Conservation (phyloP, 2,329 filamentous ascomycete species). For the Microcyclospora pomicola region DNA sequence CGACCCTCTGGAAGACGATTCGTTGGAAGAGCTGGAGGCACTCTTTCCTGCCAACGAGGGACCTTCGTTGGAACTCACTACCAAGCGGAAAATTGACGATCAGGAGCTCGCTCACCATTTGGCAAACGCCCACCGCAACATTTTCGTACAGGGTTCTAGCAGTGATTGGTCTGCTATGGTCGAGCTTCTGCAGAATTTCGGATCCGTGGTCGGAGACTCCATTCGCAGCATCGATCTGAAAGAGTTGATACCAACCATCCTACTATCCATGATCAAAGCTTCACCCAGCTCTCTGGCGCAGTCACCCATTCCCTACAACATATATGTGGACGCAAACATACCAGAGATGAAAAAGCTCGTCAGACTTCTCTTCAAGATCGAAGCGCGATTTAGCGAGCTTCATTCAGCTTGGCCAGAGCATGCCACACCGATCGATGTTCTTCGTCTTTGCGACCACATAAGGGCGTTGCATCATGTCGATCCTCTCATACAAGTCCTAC, state of each 20-base stretch:
- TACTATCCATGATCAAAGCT: not conserved
- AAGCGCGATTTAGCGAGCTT: constrained; percentile 59
- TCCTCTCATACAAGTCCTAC: constrained; percentile 73
- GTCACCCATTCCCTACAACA: constrained; percentile 53
- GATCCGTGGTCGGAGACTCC: no score
- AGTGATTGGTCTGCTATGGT: not conserved
- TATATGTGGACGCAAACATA: constrained; percentile 74
- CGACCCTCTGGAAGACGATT: constrained; percentile 61
- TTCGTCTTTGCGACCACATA: constrained; percentile 59
- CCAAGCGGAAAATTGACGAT: not conserved
- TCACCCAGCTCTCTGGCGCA: not conserved
- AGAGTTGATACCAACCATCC: not conserved
- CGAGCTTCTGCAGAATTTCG: not conserved
- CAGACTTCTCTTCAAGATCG: constrained; percentile 52
- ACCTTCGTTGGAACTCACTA: constrained; percentile 16
- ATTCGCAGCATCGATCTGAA: not conserved
- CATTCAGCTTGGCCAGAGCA: constrained; percentile 51
- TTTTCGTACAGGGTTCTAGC: not conserved
- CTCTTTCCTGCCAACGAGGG: constrained; percentile 70
- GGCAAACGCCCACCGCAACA: not conserved
- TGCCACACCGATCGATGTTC: constrained; percentile 68
- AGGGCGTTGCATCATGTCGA: constrained; percentile 65
- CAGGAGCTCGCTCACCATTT: not conserved
- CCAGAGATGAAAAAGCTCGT: constrained; percentile 63
- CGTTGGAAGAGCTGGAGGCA: constrained; percentile 60